Evolutionary conservation across 1,284 basidiomycete species (phyloP).

Genomic region (Ceratobasidium sp.): DNA sequence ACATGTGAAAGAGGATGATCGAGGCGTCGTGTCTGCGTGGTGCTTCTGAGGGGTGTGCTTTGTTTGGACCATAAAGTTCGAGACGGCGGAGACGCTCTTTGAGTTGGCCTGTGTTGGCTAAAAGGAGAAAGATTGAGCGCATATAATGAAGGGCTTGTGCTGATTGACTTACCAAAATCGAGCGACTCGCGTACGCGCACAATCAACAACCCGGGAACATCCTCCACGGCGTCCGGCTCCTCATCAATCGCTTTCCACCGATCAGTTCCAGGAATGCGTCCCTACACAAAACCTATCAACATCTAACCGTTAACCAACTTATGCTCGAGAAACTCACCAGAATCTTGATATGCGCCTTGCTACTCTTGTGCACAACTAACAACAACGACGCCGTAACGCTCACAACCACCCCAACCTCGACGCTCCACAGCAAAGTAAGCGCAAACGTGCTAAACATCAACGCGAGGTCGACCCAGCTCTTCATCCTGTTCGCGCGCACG

Average conservation of each 20-base stretch:
- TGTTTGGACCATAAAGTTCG: slow-evolving; percentile 80
- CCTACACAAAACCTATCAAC: slow-evolving; percentile 56
- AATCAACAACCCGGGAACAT: slow-evolving; percentile 80
- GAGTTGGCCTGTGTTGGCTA: slow-evolving; percentile 85
- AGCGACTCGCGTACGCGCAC: slow-evolving; percentile 83
- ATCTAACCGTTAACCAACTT: background rate
- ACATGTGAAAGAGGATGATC: slow-evolving; percentile 87
- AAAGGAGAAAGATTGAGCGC: background rate
- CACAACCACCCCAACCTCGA: slow-evolving; percentile 86
- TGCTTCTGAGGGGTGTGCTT: slow-evolving; percentile 85
- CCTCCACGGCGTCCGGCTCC: slow-evolving; percentile 77
- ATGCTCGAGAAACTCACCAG: slow-evolving; percentile 57
- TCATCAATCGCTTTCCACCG: slow-evolving; percentile 85
- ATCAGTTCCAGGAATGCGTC: slow-evolving; percentile 82
- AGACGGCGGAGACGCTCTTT: slow-evolving; percentile 84
- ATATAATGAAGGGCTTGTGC: background rate
- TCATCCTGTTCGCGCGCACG: slow-evolving; percentile 65
- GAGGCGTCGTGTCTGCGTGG: slow-evolving; percentile 79
- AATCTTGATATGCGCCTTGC: slow-evolving; percentile 77
- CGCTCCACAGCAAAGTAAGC: slow-evolving; percentile 80
- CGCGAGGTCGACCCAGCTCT: slow-evolving; percentile 86
- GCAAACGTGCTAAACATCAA: slow-evolving; percentile 88
- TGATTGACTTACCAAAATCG: slow-evolving; percentile 70
- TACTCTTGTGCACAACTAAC: slow-evolving; percentile 87
- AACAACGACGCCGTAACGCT: slow-evolving; percentile 87